Evolutionary conservation across 73 alveolate genomes (phyloP), one percentile per base, ranked within the genome.

Genomic region (Stentor roeselii): DNA sequence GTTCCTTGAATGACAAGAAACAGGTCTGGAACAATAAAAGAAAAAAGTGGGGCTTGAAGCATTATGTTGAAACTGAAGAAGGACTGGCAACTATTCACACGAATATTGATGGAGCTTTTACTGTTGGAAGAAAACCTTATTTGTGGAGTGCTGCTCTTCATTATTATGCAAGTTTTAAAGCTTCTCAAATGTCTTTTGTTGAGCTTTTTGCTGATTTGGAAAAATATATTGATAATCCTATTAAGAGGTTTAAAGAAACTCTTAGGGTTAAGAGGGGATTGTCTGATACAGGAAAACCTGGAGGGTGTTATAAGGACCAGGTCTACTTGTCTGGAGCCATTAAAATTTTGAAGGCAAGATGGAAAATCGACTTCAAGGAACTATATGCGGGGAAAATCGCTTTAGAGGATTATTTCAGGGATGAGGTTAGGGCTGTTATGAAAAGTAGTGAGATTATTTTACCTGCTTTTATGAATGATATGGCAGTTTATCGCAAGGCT

Each of bases 211-310:
- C 91, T 34, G 94, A 89, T 59, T 59, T 94, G 59, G 94, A 82
- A 38, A 78, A 83, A 42, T 94, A 90, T 75, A 91, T 94, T 3
- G 91, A 91, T 84, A 92, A 92, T 86, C 93, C 91, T 21, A 87
- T 77, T n/a, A 88, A 85, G 60, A 59, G 98, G 76, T 94, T 89
- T 86, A 88, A 93, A 42, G 94, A 87, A 80, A 92, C 92, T 21
- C 60, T 92, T 27, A 89, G 98, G 82, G 96, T 94, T 6, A 94
- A 94, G 77, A 80, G 98, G 78, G 98, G 98, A 36, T 58, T 92
- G 35, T 80, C 90, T 42, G 97, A 94, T 86, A 92, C 98, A 1
- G 59, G 91, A 60, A 61, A 92, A 78, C 93, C 92, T 38, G 95
- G 96, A 3, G 98, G 98, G 6, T 76, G 90, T 67, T 92, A 94